These are phyloP conservation scores for Arthroderma uncinatum DNA, from an alignment of 2,329 filamentous ascomycete genomes.

Conservation along the genomic window DNA sequence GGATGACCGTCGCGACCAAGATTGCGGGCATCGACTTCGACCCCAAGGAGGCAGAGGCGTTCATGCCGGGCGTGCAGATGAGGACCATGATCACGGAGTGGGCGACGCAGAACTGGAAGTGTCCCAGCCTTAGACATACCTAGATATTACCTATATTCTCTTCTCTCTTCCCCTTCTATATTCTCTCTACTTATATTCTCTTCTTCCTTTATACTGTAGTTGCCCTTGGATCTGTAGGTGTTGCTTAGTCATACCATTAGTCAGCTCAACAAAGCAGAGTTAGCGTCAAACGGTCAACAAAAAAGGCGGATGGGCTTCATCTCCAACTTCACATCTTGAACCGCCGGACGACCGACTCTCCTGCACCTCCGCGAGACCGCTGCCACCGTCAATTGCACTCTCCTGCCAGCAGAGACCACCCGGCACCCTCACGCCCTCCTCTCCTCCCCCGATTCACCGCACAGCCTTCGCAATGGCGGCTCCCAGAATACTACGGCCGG, in stretches of 20 bases:
- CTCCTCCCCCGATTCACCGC: conserved; percentile 34
- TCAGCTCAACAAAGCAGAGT: conserved; percentile 2
- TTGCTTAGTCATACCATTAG: not conserved
- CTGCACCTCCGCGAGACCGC: not conserved
- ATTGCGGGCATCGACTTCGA: conserved; percentile 44
- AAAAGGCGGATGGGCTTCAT: not conserved
- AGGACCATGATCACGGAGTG: conserved; percentile 50
- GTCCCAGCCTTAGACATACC: conserved; percentile 11
- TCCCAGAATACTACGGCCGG: conserved; percentile 53
- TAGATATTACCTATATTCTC: not conserved
- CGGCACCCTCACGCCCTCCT: conserved; percentile 39
- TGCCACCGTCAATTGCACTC: conserved; percentile 2
- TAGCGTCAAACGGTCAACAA: not conserved
- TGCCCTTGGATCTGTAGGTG: not conserved
- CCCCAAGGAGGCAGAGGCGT: conserved; percentile 41
- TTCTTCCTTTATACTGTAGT: conserved; percentile 10
- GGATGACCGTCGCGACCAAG: conserved; percentile 63
- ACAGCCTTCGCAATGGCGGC: conserved; percentile 41
- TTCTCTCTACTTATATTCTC: not conserved
- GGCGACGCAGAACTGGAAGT: conserved; percentile 47
- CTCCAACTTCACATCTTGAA: not conserved
- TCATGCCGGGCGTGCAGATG: conserved; percentile 44
- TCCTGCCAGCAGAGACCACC: not conserved
- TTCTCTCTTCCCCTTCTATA: not conserved
- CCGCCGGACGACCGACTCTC: not conserved